These are phyloP conservation scores for Pisolithus microcarpus DNA, from an alignment of 768 basidiomycete genomes.

Conservation along the genomic window DNA sequence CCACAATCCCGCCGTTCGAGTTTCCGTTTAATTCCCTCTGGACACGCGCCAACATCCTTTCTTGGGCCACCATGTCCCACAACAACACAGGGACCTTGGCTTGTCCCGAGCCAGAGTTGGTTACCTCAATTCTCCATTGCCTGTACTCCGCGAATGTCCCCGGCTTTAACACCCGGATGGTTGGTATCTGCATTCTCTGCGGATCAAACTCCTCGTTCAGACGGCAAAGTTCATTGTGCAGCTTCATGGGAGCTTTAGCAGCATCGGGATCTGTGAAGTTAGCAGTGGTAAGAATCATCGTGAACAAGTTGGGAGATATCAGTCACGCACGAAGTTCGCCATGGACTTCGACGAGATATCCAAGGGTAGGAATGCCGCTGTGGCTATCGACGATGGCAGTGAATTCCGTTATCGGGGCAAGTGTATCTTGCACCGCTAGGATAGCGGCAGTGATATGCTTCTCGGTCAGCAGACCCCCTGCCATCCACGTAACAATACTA, in stretches of 20 bases:
- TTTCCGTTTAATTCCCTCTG: neutral
- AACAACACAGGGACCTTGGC: too few species aligned
- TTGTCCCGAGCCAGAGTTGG: neutral
- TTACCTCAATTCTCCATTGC: neutral
- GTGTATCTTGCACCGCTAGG: conserved; percentile 4
- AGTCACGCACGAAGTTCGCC: conserved; percentile 3
- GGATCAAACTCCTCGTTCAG: neutral
- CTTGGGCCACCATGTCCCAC: too few species aligned
- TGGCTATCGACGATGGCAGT: too few species aligned
- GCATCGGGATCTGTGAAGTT: neutral
- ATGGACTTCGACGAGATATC: neutral
- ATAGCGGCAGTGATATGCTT: neutral
- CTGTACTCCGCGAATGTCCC: neutral
- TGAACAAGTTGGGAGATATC: too few species aligned
- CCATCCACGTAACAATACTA: too few species aligned
- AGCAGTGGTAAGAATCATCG: too few species aligned
- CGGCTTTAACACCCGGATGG: neutral
- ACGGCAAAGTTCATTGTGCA: neutral
- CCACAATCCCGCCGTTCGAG: too few species aligned
- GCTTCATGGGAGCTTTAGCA: conserved; percentile 1
- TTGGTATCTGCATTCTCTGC: neutral
- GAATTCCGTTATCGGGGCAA: too few species aligned
- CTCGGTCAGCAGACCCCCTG: too few species aligned
- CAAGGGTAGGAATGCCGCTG: too few species aligned
- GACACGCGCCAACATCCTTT: conserved; percentile 8